Percentiles rank a stretch among this genome's conserved stretches.
Conservation (phyloP, 1,139 yeast species). For the Scheffersomyces quercinus region DNA sequence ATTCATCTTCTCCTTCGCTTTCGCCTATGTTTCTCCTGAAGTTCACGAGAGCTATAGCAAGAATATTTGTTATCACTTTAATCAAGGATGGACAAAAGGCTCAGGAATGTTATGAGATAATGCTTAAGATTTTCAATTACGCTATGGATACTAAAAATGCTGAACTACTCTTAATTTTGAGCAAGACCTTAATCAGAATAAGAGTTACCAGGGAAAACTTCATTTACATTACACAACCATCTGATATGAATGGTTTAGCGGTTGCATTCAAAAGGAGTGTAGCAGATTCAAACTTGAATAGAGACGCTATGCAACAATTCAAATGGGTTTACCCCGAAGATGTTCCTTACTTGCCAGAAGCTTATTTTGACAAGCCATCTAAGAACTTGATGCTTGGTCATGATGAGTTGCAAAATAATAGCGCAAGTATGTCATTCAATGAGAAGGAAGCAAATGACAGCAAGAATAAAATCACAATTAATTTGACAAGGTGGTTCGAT, state of each 20-base stretch:
- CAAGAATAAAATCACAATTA: conserved; percentile 25
- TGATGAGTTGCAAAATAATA: conserved; percentile 11
- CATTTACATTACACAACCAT: conserved; percentile 54
- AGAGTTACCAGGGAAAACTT: conserved; percentile 50
- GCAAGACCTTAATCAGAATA: conserved; percentile 56
- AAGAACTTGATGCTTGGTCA: conserved; percentile 9
- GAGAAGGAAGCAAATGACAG: conserved; percentile 8
- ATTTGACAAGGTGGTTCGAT: conserved; percentile 54
- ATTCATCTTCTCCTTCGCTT: conserved; percentile 4
- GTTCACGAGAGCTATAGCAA: conserved; percentile 34
- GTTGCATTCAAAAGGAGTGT: conserved; percentile 56
- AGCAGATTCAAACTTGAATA: conserved; percentile 21
- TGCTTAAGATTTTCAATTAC: conserved; percentile 26
- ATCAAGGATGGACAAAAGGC: conserved; percentile 29
- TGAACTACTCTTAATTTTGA: conserved; percentile 46
- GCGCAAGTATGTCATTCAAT: conserved; percentile 10
- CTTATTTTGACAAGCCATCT: conserved; percentile 36
- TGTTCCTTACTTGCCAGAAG: conserved; percentile 47
- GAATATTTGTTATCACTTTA: conserved; percentile 30
- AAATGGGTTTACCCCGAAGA: conserved; percentile 68
- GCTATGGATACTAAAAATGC: conserved; percentile 29
- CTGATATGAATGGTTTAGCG: conserved; percentile 68
- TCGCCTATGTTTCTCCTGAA: conserved; percentile 17
- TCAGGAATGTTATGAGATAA: conserved; percentile 25
- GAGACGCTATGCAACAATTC: conserved; percentile 7